A percentile compares a stretch with the other conserved stretches of the same genome.
phyloP scores from a whole-genome alignment of 2,329 filamentous ascomycete species.

The Calonectria pseudoreteaudii region DNA sequence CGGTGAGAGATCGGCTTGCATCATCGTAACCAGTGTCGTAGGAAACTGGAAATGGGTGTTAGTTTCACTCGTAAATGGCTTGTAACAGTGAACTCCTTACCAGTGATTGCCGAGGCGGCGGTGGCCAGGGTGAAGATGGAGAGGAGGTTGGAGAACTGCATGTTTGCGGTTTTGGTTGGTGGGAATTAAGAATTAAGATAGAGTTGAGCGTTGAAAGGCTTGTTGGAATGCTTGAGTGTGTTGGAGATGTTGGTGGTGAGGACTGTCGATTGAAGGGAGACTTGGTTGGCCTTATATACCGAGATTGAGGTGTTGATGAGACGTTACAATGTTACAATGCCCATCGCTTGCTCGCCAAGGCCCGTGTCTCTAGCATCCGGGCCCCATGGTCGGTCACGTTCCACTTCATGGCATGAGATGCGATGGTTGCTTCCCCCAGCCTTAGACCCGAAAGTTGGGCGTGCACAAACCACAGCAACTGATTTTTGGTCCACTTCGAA shows the following conservation, averaged over 20 bases:
- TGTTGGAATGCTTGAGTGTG: not conserved
- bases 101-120: slow-evolving; percentile 51
- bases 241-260: slow-evolving; percentile 8
- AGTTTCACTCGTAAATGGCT: slow-evolving; percentile 3
- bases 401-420: not conserved
- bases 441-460: not conserved
- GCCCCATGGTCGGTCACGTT: not conserved
- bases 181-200: slow-evolving; percentile 19
- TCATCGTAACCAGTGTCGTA: slow-evolving; percentile 81
- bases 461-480: not conserved
- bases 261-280: not conserved
- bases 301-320: not conserved
- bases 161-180: slow-evolving; percentile 46
- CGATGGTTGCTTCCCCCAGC: not conserved
- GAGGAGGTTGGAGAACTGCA: slow-evolving; percentile 57
- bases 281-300: not conserved
- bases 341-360: not conserved
- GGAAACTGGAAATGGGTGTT: slow-evolving; percentile 62
- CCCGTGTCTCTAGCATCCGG: not conserved
- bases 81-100: slow-evolving; percentile 37
- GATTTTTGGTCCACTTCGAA: not conserved
- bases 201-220: slow-evolving; percentile 16
- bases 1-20: slow-evolving; percentile 62
- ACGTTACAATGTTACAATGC: not conserved
- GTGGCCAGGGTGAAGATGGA: slow-evolving; percentile 52